Evolutionary conservation across 2,329 filamentous ascomycete species (phyloP), one percentile per base, ranked within the genome.

Genomic region (Neophaeococcomyces mojaviensis): DNA sequence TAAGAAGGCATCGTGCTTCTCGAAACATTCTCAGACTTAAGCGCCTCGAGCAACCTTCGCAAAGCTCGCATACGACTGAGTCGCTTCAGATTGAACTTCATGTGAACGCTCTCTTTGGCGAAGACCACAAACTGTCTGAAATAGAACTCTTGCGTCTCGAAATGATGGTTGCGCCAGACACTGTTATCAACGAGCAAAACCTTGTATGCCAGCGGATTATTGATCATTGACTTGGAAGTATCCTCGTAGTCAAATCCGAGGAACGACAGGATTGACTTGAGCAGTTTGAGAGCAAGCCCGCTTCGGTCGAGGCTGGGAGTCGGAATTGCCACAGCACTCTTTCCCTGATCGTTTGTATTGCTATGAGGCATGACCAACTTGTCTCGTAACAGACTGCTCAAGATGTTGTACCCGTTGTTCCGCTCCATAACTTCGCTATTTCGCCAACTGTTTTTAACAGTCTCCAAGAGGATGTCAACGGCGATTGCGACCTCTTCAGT

Each of bases 401-500:
- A 69, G 30, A 97, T 86, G 20, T 86, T 84, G 61, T 96, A 98
- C 0, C 90, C 94, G 55, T 94, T 92, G 49, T 94, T 88, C 58
- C 86, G 82, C 64, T 98, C 92, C 85, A 98, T 96, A 20, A 92
- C 89, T 63, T 98, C 94, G 55, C 92, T 97, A 55, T 97, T 97
- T 53, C 92, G 79, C 92, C 94, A 98, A 61, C 86, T 97, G 53
- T 86, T 84, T 54, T 86, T 84, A 40, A 96, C 85, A 49, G 86
- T 87, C 53, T 86, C 80, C 51, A 96, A 88, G 20, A 95, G 72
- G 58, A 94, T 84, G 58, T 94, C 81, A 2, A 94, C 81, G 1
- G 89, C 82, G 44, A 86, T 77, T 8, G 89, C 68, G 22, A 89
- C 80, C 36, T 82, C 81, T 39, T 88, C 79, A 6, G 78, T 72